Evolutionary conservation across 495 filamentous ascomycete species (phyloP).

Genomic region (Aspergillus steynii): DNA sequence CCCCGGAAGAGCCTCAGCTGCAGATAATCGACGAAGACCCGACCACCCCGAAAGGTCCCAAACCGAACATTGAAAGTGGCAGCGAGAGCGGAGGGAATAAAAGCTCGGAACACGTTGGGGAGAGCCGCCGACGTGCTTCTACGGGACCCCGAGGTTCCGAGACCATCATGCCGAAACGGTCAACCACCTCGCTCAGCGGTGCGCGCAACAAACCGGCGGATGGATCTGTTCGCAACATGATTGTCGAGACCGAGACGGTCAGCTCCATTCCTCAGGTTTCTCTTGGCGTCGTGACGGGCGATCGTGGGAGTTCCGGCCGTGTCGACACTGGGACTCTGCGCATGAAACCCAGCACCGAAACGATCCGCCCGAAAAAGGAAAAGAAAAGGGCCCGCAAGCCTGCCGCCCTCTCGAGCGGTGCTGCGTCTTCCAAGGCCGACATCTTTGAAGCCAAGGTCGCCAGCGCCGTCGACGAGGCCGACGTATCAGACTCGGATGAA

Average conservation of each 20-base stretch:
- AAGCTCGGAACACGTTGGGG: slow-evolving; percentile 41
- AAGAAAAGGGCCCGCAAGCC: slow-evolving; percentile 82
- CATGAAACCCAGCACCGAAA: slow-evolving; percentile 86
- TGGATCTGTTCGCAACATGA: slow-evolving; percentile 86
- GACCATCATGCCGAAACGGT: slow-evolving; percentile 48
- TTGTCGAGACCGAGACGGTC: slow-evolving; percentile 96
- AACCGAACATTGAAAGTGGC: slow-evolving; percentile 44
- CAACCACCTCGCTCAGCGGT: slow-evolving; percentile 48
- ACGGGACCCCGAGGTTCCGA: slow-evolving; percentile 23
- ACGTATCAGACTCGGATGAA: slow-evolving; percentile 96
- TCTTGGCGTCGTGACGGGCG: slow-evolving; percentile 64
- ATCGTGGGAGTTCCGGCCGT: slow-evolving; percentile 54
- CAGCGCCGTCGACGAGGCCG: slow-evolving; percentile 86
- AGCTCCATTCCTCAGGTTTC: slow-evolving; percentile 89
- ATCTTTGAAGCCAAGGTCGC: slow-evolving; percentile 97
- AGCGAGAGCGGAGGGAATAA: slow-evolving; percentile 53
- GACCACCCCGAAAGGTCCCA: slow-evolving; percentile 31
- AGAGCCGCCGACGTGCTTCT: slow-evolving; percentile 31
- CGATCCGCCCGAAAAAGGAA: slow-evolving; percentile 88
- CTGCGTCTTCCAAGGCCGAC: slow-evolving; percentile 93
- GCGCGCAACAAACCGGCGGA: slow-evolving; percentile 64
- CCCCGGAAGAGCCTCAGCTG: slow-evolving; percentile 34
- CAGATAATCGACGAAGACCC: slow-evolving; percentile 44
- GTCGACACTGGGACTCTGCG: slow-evolving; percentile 72
- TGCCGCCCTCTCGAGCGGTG: slow-evolving; percentile 44